Conservation (phyloP, 2,329 filamentous ascomycete species). For the Salinomyces thailandicus region DNA sequence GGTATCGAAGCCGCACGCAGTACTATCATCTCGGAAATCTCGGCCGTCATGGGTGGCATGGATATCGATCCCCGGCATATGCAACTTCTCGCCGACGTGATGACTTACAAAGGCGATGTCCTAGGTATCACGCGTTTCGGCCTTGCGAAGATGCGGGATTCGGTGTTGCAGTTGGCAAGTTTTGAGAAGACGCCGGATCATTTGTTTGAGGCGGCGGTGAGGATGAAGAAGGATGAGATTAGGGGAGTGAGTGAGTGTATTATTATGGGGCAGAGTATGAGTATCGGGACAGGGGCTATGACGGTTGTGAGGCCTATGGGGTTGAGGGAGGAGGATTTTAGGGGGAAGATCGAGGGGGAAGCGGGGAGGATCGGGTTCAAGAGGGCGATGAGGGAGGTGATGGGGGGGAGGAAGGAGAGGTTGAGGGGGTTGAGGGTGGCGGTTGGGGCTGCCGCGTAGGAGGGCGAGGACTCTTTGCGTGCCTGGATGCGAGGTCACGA, state of each 20-base stretch:
- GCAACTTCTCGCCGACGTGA: slow-evolving; percentile 92
- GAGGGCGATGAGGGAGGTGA: slow-evolving; percentile 3
- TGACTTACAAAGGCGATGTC: slow-evolving; percentile 98
- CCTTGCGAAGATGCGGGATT: slow-evolving; percentile 90
- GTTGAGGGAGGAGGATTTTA: slow-evolving; percentile 44
- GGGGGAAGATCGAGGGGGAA: neutral
- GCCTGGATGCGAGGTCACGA: no score
- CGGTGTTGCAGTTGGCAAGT: slow-evolving; percentile 81
- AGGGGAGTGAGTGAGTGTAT: slow-evolving; percentile 94
- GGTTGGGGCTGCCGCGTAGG: slow-evolving; percentile 3
- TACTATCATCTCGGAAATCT: slow-evolving; percentile 84
- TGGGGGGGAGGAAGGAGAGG: slow-evolving; percentile 4
- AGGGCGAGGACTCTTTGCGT: no score
- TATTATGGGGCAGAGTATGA: slow-evolving; percentile 95
- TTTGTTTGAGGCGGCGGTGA: slow-evolving; percentile 84
- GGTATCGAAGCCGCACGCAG: slow-evolving; percentile 89
- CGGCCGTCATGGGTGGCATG: slow-evolving; percentile 84
- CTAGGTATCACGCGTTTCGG: slow-evolving; percentile 95
- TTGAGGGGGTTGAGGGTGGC: slow-evolving; percentile 6
- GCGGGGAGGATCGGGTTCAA: slow-evolving; percentile 3
- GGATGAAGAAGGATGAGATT: slow-evolving; percentile 84
- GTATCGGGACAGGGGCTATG: slow-evolving; percentile 82
- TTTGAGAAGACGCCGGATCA: slow-evolving; percentile 99
- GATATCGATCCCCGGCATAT: slow-evolving; percentile 95
- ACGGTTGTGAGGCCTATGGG: slow-evolving; percentile 72